A percentile compares a stretch with the other conserved stretches of the same genome.
These are phyloP conservation scores for Coffea humblotiana DNA, from an alignment of 305 asterid genomes.

Conservation along the genomic window DNA sequence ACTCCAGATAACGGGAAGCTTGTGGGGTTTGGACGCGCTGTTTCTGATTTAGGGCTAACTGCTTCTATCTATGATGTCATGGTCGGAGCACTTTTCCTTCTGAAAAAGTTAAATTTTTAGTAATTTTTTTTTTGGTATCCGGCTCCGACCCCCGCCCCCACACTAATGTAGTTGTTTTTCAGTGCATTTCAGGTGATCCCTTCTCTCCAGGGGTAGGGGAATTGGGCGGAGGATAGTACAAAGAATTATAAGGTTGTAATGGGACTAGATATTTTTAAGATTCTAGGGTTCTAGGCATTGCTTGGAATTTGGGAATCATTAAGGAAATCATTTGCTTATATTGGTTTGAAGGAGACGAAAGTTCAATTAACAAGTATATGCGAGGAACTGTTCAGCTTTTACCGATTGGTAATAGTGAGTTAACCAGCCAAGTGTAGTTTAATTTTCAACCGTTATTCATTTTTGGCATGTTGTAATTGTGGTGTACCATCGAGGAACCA, in stretches of 20 bases:
- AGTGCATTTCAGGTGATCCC: conserved; percentile 71
- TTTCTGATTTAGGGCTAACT: conserved; percentile 74
- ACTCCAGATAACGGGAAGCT: conserved; percentile 67
- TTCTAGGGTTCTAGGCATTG: background rate
- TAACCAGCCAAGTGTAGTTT: background rate
- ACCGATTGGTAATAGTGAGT: background rate
- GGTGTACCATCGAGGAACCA: background rate
- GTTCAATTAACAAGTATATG: background rate
- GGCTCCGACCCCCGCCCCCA: background rate
- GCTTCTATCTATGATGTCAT: conserved; percentile 80
- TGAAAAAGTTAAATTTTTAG: background rate
- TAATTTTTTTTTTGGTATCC: background rate
- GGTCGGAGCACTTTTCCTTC: conserved; percentile 39
- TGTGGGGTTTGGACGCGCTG: conserved; percentile 89
- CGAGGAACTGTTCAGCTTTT: background rate
- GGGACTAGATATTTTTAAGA: background rate
- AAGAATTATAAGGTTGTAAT: conserved; percentile 55
- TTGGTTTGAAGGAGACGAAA: background rate
- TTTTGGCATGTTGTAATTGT: background rate
- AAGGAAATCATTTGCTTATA: background rate
- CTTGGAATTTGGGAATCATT: background rate
- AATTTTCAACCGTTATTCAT: background rate
- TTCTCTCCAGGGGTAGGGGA: conserved; percentile 55
- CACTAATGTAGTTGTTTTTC: conserved; percentile 24
- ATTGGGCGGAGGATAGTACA: conserved; percentile 71